Conservation (phyloP, 257 asterid species). For the Solanum chmielewskii region DNA sequence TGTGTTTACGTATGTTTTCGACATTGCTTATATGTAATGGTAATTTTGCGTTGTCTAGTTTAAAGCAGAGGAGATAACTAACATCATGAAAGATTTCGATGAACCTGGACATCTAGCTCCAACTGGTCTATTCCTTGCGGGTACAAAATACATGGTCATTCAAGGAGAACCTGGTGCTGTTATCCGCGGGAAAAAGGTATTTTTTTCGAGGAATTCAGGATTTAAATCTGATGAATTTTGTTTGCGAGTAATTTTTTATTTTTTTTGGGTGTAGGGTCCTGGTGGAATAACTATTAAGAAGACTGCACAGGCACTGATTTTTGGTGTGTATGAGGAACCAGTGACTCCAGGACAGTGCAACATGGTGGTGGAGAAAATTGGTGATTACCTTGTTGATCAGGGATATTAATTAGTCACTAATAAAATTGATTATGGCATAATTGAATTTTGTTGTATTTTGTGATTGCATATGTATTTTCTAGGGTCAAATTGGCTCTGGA, state of each 20-base stretch:
- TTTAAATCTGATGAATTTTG: neutral
- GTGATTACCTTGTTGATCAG: slow-evolving; percentile 51
- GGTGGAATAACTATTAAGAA: slow-evolving; percentile 48
- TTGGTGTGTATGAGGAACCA: slow-evolving; percentile 55
- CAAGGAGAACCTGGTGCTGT: slow-evolving; percentile 57
- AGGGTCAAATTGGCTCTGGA: neutral
- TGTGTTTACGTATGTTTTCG: neutral
- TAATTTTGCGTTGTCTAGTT: slow-evolving; percentile 8
- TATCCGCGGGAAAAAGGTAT: slow-evolving; percentile 60
- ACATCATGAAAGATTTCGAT: slow-evolving; percentile 34
- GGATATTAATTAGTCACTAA: slow-evolving; percentile 14
- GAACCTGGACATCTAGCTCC: slow-evolving; percentile 53
- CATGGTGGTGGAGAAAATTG: slow-evolving; percentile 54
- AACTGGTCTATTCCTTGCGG: slow-evolving; percentile 28
- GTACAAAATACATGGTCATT: slow-evolving; percentile 49
- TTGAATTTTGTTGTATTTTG: neutral
- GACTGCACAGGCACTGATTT: slow-evolving; percentile 37
- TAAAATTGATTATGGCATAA: neutral
- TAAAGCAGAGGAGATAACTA: slow-evolving; percentile 33
- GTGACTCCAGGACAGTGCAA: slow-evolving; percentile 59
- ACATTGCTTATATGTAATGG: neutral
- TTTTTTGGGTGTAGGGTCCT: slow-evolving; percentile 19
- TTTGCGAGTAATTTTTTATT: neutral
- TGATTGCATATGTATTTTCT: neutral
- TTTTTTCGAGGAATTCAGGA: neutral